phyloP scores from a whole-genome alignment of 805 yeast genomes.

The Cyberlindnera petersonii region DNA sequence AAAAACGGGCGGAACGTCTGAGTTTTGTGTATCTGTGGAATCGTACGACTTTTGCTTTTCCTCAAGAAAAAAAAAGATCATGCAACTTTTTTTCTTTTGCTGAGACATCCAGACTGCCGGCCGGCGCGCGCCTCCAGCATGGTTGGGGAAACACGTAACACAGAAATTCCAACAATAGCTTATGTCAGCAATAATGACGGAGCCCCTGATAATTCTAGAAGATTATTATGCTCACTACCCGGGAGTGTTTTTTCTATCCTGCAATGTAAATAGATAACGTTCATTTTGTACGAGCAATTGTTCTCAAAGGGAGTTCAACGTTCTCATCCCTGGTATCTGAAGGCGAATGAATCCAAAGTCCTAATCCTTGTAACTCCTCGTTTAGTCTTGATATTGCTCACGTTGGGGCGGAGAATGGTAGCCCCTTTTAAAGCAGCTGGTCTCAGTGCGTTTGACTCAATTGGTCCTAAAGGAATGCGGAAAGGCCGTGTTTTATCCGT shows the following conservation, averaged over 20 bases:
- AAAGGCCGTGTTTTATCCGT: not conserved
- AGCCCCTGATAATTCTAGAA: no score
- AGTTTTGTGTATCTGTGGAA: constrained; percentile 5
- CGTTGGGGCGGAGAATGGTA: constrained; percentile 3
- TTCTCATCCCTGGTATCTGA: constrained; percentile 20
- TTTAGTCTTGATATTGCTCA: constrained; percentile 8
- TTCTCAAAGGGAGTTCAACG: no score
- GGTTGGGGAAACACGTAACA: not conserved
- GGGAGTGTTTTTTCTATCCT: no score
- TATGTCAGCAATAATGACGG: no score
- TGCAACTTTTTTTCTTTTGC: constrained; percentile 13
- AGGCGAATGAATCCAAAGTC: constrained; percentile 22
- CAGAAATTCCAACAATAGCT: no score
- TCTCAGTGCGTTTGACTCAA: no score
- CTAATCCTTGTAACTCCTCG: constrained; percentile 8
- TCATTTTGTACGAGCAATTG: no score
- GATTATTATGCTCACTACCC: no score
- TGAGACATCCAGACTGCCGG: not conserved
- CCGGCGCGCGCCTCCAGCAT: constrained; percentile 2
- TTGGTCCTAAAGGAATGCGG: not conserved
- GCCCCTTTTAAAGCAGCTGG: not conserved
- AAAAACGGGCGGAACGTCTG: not conserved
- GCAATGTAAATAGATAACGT: no score
- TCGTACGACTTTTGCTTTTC: constrained; percentile 12
- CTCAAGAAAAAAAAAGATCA: constrained; percentile 15